Base-by-base conservation (phyloP, 108 stramenopile genomes). In the Skeletonema grethae region DNA sequence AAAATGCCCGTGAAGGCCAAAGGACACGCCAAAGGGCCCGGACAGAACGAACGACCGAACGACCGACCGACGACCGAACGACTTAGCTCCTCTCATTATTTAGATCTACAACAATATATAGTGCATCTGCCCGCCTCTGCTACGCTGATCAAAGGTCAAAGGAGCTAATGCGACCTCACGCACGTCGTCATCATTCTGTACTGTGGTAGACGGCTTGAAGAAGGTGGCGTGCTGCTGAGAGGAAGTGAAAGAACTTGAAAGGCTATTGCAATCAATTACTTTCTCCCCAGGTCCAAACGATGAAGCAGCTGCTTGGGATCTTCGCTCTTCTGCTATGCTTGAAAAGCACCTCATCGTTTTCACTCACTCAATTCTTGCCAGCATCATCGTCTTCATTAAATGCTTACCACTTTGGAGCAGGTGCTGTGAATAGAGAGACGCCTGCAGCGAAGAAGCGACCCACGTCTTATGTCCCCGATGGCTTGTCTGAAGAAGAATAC, bases 401-500 rank as follows among this genome's bases (percentile, higher is more conserved):
- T 53, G 50, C 50, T 22, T 53, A 53, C 7, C 50, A 53, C 4
- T 53, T 53, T 53, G 50, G 50, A 53, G 50, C 50, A 53, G 50
- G 50, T 7, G 50, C 50, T 53, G 50, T 53, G 2, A 53, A 53
- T 5, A 53, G 6, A 53, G 50, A 53, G 20, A 53, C 24, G 9
- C 50, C 50, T 22, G 7, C 50, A 53, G 2, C 50, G 4, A 53
- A 24, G 50, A 45, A 45, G 29, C 55, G 57, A 20, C 16, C 53
- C 4, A 69, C 25, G 16, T 56, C 84, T 18, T 89, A 87, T 63
- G 75, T 89, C 7, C 88, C 88, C 13, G 71, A 70, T 12, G 88
- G 88, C 41, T 38, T 89, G 56, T 78, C 84, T 11, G 56, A 72
- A 59, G 83, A 87, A 53, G 61, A 89, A 70, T 89, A 86, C 53